Percentiles rank a stretch among this genome's conserved stretches.
Evolutionary conservation across 2,329 filamentous ascomycete species (phyloP).

Genomic region (Tolypocladium sp.): DNA sequence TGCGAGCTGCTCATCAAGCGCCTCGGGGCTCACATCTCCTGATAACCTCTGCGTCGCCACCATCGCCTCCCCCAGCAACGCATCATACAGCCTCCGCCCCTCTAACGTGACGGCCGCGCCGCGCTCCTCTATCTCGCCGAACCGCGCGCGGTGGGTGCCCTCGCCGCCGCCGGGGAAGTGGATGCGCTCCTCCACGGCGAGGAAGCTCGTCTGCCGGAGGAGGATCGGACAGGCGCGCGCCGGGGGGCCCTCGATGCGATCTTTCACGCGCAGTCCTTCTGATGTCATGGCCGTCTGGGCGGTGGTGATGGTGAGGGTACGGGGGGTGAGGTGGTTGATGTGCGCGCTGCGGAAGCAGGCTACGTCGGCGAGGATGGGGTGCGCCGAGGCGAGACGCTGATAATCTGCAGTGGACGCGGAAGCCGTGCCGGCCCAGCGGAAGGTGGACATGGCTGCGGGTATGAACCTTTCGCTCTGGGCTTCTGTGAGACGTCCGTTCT

Average conservation of each 20-base stretch:
- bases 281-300: neutral
- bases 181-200: neutral
- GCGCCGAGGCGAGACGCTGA: neutral
- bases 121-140: neutral
- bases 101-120: neutral
- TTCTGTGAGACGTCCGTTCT: neutral
- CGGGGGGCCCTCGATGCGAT: neutral
- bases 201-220: neutral
- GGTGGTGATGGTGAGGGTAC: neutral
- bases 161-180: neutral
- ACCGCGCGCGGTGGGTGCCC: neutral
- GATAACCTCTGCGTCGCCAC: neutral
- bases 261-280: neutral
- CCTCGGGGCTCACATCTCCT: neutral
- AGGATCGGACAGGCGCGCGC: neutral
- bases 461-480: neutral
- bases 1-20: neutral
- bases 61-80: neutral
- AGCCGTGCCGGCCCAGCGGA: neutral
- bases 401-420: neutral
- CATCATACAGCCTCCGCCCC: neutral
- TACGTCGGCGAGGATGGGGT: neutral
- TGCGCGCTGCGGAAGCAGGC: neutral
- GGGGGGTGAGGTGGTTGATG: neutral
- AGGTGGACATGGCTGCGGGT: neutral